Conservation (phyloP, 2,329 filamentous ascomycete genomes). For the Pseudophaeomoniella oleicola region DNA sequence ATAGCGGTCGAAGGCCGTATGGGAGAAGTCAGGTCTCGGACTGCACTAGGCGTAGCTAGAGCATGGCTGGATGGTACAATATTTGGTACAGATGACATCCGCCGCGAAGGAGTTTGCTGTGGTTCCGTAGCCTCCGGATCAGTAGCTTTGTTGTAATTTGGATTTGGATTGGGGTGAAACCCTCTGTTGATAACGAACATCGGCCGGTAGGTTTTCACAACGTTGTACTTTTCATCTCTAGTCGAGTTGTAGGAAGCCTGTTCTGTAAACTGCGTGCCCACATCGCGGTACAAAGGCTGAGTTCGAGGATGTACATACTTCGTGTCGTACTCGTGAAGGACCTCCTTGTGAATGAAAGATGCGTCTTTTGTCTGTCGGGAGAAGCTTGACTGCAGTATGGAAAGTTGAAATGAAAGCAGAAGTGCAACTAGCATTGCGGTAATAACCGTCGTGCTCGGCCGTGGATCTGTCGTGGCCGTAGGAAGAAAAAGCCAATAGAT, state of each 20-base stretch:
- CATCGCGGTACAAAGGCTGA: slow-evolving; percentile 64
- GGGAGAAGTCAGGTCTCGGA: neutral
- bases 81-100: slow-evolving; percentile 29
- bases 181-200: slow-evolving; percentile 53
- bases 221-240: slow-evolving; percentile 30
- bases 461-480: slow-evolving; percentile 56
- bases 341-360: slow-evolving; percentile 73
- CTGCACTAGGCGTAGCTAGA: slow-evolving; percentile 1
- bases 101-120: slow-evolving; percentile 24
- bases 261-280: slow-evolving; percentile 60
- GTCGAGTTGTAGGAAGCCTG: slow-evolving; percentile 20
- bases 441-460: slow-evolving; percentile 73
- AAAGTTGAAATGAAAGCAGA: slow-evolving; percentile 64
- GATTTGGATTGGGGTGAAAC: slow-evolving; percentile 72
- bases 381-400: slow-evolving; percentile 58
- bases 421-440: slow-evolving; percentile 64
- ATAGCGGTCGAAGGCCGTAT: slow-evolving; percentile 24
- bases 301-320: slow-evolving; percentile 88
- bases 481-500: slow-evolving; percentile 84
- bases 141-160: slow-evolving; percentile 57
- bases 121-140: slow-evolving; percentile 44
- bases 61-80: slow-evolving; percentile 9
- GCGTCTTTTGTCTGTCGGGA: slow-evolving; percentile 75
- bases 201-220: slow-evolving; percentile 49
- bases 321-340: slow-evolving; percentile 86